Evolutionary conservation across 306 rosid genomes (phyloP).

Genomic region (Dryas alaskensis): DNA sequence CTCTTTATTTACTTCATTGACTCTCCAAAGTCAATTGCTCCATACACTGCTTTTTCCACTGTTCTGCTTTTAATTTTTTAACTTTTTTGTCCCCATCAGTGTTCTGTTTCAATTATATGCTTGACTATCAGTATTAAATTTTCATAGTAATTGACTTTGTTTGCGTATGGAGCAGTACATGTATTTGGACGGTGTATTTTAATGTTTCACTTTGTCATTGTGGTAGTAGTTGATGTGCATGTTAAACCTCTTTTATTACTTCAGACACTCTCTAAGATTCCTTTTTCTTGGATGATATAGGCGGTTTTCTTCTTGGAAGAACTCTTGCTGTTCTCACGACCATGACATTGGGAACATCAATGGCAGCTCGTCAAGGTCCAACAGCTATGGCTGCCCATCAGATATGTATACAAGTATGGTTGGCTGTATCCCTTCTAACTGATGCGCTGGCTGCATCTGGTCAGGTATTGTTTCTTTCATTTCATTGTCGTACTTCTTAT

Average conservation of each 20-base stretch:
- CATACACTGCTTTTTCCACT: too few species aligned
- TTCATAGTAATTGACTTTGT: background rate
- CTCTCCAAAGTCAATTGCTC: too few species aligned
- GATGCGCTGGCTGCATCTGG: constrained; percentile 83
- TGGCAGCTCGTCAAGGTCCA: constrained; percentile 98
- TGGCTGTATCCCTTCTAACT: constrained; percentile 92
- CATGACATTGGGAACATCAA: constrained; percentile 83
- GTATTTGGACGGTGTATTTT: background rate
- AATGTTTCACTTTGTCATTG: constrained; percentile 1
- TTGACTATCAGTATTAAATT: background rate
- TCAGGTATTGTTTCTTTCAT: constrained; percentile 57
- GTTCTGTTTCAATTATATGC: background rate
- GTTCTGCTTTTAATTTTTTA: background rate
- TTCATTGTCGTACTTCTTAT: constrained; percentile 7
- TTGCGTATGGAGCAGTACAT: background rate
- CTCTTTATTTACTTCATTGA: too few species aligned
- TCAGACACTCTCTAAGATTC: background rate
- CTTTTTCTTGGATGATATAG: constrained; percentile 41
- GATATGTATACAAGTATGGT: constrained; percentile 96
- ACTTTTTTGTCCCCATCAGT: background rate
- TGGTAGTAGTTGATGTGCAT: background rate
- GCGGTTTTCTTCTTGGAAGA: constrained; percentile 91
- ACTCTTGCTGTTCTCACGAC: constrained; percentile 87
- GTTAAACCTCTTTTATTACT: constrained; percentile 25
- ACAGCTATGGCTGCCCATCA: constrained; percentile 99